Base-by-base conservation (phyloP, 2,329 filamentous ascomycete genomes). In the Talaromyces amestolkiae region DNA sequence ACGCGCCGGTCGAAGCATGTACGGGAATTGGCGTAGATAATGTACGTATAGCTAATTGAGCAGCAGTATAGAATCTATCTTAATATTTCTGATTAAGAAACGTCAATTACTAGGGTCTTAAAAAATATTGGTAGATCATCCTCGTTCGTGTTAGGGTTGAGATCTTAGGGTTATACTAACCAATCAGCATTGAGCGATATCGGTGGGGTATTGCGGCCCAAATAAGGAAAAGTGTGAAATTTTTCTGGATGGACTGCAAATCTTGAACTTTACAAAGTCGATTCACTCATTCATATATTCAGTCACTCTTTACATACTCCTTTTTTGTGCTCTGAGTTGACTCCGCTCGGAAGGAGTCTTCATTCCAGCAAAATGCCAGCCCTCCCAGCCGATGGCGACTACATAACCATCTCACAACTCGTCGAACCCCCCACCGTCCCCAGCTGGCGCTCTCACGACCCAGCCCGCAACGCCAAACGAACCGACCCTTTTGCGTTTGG, bases 401-500 rank as follows among this genome's bases (percentile, higher is more conserved):
- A 77, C 51, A 65, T 70, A 24, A 70, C 69, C 10, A 68, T 78
- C 63, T 73, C 75, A n/a, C 74, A 76, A 71, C 81, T 83, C 58
- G 84, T 86, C 37, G 81, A 75, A 56, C 78, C 78, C 8, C 74
- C 74, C 13, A 72, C 75, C 41, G 59, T 85, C 35, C 84, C 86
- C 63, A 77, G 88, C 41, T 86, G 90, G 72, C 87, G 88, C 69
- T 91, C 90, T 24, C 90, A 93, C 73, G 76, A 79, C 71, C 87
- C 91, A 45, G 49, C 53, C 6, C 72, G 82, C 66, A 95, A 93
- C 77, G 83, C 90, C 80, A 98, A 98, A 82, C 87, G 92, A 72
- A 91, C 82, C 75, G 93, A 97, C 75, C 95, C 95, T 19, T 99
- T 98, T 79, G 90, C 96, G 79, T 99, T 99, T 78, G 95, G 95